Conservation (phyloP, 2,329 filamentous ascomycete species). For the Fusarium scirpi region DNA sequence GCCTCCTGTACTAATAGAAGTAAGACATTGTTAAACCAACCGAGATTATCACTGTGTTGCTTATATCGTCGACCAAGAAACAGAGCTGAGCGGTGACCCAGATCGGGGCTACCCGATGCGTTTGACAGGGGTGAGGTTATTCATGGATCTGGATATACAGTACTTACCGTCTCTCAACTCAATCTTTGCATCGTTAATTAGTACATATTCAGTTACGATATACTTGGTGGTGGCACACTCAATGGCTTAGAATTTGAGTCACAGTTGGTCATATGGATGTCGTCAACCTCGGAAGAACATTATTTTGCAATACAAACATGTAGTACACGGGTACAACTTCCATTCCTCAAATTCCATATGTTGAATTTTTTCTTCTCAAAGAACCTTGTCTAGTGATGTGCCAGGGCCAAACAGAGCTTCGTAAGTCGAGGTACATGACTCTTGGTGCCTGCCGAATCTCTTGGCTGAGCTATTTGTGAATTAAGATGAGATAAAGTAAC, state of each 20-base stretch:
- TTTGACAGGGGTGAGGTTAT: conserved; percentile 17
- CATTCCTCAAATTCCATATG: not conserved
- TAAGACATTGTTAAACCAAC: not conserved
- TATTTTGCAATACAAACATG: conserved; percentile 4
- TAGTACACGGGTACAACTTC: not conserved
- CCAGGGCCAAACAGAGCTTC: conserved; percentile 30
- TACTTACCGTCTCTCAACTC: conserved; percentile 6
- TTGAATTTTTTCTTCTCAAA: conserved; percentile 6
- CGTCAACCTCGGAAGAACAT: conserved; percentile 1
- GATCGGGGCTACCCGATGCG: conserved; percentile 36
- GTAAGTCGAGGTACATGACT: conserved; percentile 26
- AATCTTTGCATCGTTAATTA: conserved; percentile 10
- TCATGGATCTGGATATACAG: conserved; percentile 9
- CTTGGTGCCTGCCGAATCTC: conserved; percentile 1
- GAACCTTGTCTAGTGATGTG: conserved; percentile 33
- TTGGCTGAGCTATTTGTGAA: conserved; percentile 6
- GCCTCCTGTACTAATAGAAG: not conserved
- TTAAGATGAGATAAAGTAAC: not conserved
- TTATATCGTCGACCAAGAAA: conserved; percentile 23
- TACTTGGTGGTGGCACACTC: not conserved
- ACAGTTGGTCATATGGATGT: not conserved
- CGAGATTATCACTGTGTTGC: conserved; percentile 2
- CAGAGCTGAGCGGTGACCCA: conserved; percentile 18
- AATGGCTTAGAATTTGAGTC: conserved; percentile 14
- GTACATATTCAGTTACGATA: conserved; percentile 8